phyloP scores from a whole-genome alignment of 805 yeast species.

The Ogataea ganodermae region DNA sequence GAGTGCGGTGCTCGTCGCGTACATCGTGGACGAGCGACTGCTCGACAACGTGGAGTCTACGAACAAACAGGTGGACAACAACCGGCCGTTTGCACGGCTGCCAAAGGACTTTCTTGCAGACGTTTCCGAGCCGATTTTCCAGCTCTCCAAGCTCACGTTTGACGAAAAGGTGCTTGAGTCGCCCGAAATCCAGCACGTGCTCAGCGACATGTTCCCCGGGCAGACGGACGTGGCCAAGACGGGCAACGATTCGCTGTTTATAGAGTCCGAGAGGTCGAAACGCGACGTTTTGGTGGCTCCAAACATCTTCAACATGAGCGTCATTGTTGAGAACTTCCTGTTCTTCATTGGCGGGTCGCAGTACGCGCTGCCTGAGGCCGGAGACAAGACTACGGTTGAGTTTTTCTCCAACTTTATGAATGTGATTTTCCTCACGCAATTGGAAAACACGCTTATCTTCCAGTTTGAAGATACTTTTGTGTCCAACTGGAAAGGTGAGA shows the following conservation, averaged over 20 bases:
- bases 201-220: slow-evolving; percentile 75
- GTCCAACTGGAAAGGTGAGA: slow-evolving; percentile 32
- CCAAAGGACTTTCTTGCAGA: slow-evolving; percentile 25
- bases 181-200: slow-evolving; percentile 41
- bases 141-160: slow-evolving; percentile 35
- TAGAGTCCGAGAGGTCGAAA: slow-evolving; percentile 57
- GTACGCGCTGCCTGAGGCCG: slow-evolving; percentile 38
- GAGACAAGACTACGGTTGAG: slow-evolving; percentile 28
- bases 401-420: slow-evolving; percentile 70
- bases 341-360: slow-evolving; percentile 64
- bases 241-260: slow-evolving; percentile 44
- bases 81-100: slow-evolving; percentile 26
- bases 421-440: slow-evolving; percentile 60
- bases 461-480: slow-evolving; percentile 53
- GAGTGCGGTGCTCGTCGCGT: slow-evolving; percentile 39
- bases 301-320: slow-evolving; percentile 76
- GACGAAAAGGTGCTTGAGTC: slow-evolving; percentile 34
- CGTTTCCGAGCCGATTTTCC: slow-evolving; percentile 35
- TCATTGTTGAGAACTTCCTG: slow-evolving; percentile 71
- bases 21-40: slow-evolving; percentile 39
- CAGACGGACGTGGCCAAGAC: slow-evolving; percentile 27
- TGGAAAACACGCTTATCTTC: slow-evolving; percentile 55
- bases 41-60: slow-evolving; percentile 26
- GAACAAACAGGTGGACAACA: slow-evolving; percentile 15
- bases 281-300: slow-evolving; percentile 69